A percentile compares a stretch with the other conserved stretches of the same genome.
Evolutionary conservation across 2,329 filamentous ascomycete species (phyloP).

Genomic region (Ceratocystis destructans): DNA sequence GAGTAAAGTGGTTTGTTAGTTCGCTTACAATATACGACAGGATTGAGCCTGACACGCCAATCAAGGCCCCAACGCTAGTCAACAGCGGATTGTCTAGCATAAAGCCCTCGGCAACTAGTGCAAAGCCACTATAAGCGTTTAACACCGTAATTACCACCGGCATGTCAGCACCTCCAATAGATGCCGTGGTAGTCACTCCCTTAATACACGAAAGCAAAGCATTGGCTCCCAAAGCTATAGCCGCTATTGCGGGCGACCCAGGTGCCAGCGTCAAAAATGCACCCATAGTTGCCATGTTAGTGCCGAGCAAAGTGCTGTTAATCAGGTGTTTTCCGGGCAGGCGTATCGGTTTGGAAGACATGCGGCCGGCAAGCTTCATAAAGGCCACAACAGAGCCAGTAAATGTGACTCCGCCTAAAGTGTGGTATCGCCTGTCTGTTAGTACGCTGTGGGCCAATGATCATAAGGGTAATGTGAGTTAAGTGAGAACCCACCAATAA

Average conservation of each 20-base stretch:
- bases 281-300: constrained; percentile 71
- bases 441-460: no score
- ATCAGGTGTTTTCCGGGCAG: constrained; percentile 62
- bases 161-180: constrained; percentile 90
- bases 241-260: constrained; percentile 63
- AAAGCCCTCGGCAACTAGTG: constrained; percentile 76
- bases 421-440: neutral
- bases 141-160: constrained; percentile 81
- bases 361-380: constrained; percentile 67
- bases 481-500: constrained; percentile 45
- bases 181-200: constrained; percentile 74
- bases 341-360: constrained; percentile 62
- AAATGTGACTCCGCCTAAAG: constrained; percentile 60
- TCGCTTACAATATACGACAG: constrained; percentile 54
- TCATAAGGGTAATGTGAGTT: no score
- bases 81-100: constrained; percentile 82
- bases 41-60: constrained; percentile 79
- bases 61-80: constrained; percentile 72
- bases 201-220: constrained; percentile 69
- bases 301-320: constrained; percentile 59
- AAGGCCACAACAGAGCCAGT: constrained; percentile 85
- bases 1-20: neutral
- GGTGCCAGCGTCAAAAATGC: constrained; percentile 72
- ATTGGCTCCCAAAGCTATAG: constrained; percentile 62
- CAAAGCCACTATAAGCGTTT: constrained; percentile 84